Percentiles rank a stretch among this genome's conserved stretches.
phyloP scores from a whole-genome alignment of 2,329 filamentous ascomycete species.

The Incumbomyces delicatus region DNA sequence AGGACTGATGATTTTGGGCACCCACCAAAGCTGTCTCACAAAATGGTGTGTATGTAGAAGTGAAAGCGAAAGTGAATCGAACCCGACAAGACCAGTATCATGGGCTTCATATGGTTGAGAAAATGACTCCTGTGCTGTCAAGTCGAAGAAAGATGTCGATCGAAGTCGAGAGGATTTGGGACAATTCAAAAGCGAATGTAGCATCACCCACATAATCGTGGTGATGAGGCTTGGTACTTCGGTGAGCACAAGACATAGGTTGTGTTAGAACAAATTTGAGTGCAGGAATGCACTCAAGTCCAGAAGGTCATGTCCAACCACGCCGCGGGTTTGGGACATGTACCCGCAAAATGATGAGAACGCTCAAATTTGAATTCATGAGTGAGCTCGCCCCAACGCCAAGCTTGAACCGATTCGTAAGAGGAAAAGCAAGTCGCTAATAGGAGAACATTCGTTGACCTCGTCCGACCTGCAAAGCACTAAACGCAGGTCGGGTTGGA shows the following conservation, averaged over 20 bases:
- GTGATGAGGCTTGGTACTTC: not conserved
- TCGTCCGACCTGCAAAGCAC: constrained; percentile 11
- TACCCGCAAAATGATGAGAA: too few species aligned
- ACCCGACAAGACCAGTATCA: too few species aligned
- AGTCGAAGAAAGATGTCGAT: not conserved
- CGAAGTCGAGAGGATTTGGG: not conserved
- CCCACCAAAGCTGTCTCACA: not conserved
- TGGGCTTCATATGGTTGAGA: not conserved
- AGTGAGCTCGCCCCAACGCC: constrained; percentile 14
- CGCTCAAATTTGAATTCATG: not conserved
- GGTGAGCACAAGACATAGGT: not conserved
- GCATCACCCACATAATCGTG: not conserved
- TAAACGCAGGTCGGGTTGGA: constrained; percentile 13
- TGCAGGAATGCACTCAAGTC: not conserved
- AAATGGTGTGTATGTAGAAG: constrained; percentile 6
- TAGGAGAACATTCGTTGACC: constrained; percentile 19
- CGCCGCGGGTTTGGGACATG: not conserved
- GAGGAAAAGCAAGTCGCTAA: constrained; percentile 11
- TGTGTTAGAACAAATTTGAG: not conserved
- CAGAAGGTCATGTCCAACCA: not conserved
- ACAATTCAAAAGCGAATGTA: not conserved
- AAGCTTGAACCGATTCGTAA: constrained; percentile 16
- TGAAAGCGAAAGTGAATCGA: not conserved
- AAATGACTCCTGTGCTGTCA: not conserved
- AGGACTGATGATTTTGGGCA: not conserved